Evolutionary conservation across 2,329 filamentous ascomycete genomes (phyloP).

Genomic region (Ophiostoma quercus): DNA sequence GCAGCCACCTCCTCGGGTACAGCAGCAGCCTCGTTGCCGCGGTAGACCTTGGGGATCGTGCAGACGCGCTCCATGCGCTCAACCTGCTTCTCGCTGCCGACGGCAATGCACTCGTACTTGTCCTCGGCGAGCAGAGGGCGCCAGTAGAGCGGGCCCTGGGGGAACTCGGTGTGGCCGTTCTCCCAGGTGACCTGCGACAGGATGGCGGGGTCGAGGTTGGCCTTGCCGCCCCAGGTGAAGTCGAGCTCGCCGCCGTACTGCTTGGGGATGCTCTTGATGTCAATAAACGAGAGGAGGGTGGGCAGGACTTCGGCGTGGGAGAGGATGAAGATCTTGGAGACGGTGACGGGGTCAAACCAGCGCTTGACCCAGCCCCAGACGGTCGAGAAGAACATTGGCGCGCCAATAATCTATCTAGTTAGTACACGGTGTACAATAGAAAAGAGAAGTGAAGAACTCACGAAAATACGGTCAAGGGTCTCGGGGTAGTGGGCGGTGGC

Average conservation of each 20-base stretch:
- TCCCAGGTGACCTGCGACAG: conserved; percentile 49
- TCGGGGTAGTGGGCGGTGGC: conserved; percentile 94
- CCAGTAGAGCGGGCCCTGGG: conserved; percentile 55
- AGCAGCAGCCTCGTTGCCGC: conserved; percentile 26
- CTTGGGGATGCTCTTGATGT: conserved; percentile 76
- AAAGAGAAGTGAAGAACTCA: neutral
- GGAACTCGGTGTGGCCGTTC: conserved; percentile 49
- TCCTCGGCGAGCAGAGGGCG: conserved; percentile 42
- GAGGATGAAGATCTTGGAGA: conserved; percentile 94
- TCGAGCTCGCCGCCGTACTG: conserved; percentile 84
- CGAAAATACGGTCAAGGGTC: conserved; percentile 75
- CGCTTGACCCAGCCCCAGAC: conserved; percentile 94
- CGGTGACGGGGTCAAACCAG: conserved; percentile 91
- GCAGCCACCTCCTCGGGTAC: conserved; percentile 20
- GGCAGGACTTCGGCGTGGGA: conserved; percentile 64
- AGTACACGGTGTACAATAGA: neutral
- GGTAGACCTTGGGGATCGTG: conserved; percentile 44
- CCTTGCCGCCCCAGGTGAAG: conserved; percentile 71
- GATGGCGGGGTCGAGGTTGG: conserved; percentile 62
- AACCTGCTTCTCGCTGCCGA: conserved; percentile 45
- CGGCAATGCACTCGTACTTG: conserved; percentile 48
- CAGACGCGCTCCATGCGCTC: conserved; percentile 46
- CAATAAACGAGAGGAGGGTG: conserved; percentile 76
- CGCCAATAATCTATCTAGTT: conserved; percentile 60
- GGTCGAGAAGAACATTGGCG: conserved; percentile 83